phyloP scores from a whole-genome alignment of 2,329 filamentous ascomycete species.

The Aspergillus spinulosporus region DNA sequence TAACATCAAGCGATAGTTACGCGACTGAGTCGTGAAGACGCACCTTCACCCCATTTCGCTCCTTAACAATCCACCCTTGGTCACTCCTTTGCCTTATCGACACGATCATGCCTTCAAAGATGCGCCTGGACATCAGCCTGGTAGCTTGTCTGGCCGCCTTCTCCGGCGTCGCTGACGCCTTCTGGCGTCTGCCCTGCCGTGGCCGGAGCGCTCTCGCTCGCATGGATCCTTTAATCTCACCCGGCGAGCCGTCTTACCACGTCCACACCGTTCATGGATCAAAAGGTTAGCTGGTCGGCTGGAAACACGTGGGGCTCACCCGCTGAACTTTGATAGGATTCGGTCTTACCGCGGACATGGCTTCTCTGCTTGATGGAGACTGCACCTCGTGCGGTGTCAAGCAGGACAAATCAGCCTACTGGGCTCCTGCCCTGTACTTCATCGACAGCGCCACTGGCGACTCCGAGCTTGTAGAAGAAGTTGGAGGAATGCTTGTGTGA shows the following conservation, averaged over 20 bases:
- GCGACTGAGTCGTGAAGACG: slow-evolving; percentile 12
- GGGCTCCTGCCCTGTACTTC: slow-evolving; percentile 79
- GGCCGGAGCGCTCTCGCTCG: slow-evolving; percentile 68
- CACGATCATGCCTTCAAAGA: slow-evolving; percentile 19
- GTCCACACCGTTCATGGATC: slow-evolving; percentile 75
- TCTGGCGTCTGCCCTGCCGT: slow-evolving; percentile 88
- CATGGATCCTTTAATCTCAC: slow-evolving; percentile 73
- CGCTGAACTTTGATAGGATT: slow-evolving; percentile 57
- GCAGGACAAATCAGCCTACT: slow-evolving; percentile 86
- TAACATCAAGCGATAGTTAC: slow-evolving; percentile 22
- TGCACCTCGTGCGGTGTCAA: slow-evolving; percentile 81
- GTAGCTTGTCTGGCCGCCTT: slow-evolving; percentile 33
- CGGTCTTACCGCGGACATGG: slow-evolving; percentile 56
- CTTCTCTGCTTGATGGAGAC: slow-evolving; percentile 59
- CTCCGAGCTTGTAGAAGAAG: slow-evolving; percentile 68
- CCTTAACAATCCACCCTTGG: slow-evolving; percentile 17
- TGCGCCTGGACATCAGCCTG: slow-evolving; percentile 23
- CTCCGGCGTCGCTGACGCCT: slow-evolving; percentile 57
- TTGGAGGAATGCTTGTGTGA: slow-evolving; percentile 83
- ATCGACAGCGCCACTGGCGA: slow-evolving; percentile 62
- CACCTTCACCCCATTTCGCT: slow-evolving; percentile 14
- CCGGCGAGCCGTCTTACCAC: slow-evolving; percentile 62
- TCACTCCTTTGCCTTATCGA: slow-evolving; percentile 17
- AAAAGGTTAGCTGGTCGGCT: slow-evolving; percentile 53
- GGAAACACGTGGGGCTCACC: neutral